Evolutionary conservation across 306 rosid genomes (phyloP), one percentile per base, ranked within the genome.

Genomic region (Vigna hirtella): DNA sequence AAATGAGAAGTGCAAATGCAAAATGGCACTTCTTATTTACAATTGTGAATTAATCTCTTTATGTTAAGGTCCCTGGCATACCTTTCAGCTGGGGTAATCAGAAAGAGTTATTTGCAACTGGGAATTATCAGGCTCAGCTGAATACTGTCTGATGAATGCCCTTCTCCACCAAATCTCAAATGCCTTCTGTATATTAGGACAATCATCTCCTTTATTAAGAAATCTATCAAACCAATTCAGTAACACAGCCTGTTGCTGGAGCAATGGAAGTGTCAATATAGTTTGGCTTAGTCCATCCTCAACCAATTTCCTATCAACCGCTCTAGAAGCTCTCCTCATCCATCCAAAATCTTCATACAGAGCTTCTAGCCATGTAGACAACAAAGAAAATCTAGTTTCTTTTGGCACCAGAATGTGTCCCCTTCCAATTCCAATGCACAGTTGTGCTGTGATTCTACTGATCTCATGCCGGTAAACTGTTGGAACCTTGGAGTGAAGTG

Each of bases 131-230:
- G 82, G 81, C 49, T 87, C 96, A 0, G 89, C 34, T 18, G 87
- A 84, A 66, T 82, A 83, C 61, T 89, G 90, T 83, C 81, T 90
- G 76, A 88, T 76, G 87, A 93, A 93, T 65, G 97, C 86, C 76
- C 98, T 87, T 90, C 97, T 90, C 98, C 98, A 93, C 98, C 98
- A 93, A 83, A 91, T 86, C 84, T 93, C 98, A 77, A 93, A 93
- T 9, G 97, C 98, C 90, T 89, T 88, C 76, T 87, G 98, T 79
- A 93, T 85, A 77, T 93, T 91, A 51, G 98, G 98, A 76, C 95
- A 93, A 66, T 93, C 98, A 67, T 91, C 92, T 81, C 98, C 97
- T 82, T 93, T 93, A 71, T 83, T 90, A 17, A 91, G 93, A 86
- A 93, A 93, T 28, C 97, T 75, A 71, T 93, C 90, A 50, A 90